These are phyloP conservation scores for Yarrowia yakushimensis DNA, from an alignment of 805 yeast species.

Conservation along the genomic window DNA sequence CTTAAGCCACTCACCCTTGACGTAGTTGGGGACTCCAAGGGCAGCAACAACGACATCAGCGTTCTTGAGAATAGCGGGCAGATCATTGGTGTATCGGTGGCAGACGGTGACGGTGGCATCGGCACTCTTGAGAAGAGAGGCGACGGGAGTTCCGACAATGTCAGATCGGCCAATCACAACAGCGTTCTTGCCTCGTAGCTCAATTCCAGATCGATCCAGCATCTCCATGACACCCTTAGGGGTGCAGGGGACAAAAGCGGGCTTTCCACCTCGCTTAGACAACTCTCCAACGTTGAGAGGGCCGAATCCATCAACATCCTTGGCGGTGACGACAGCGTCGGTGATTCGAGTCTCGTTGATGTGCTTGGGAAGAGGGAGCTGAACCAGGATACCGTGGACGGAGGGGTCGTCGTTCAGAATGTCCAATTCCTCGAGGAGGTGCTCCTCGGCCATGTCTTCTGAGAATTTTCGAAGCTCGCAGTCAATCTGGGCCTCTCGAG, in stretches of 20 bases:
- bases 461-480: constrained; percentile 65
- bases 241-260: constrained; percentile 87
- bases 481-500: constrained; percentile 71
- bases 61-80: constrained; percentile 52
- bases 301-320: constrained; percentile 96
- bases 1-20: constrained; percentile 86
- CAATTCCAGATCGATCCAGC: constrained; percentile 63
- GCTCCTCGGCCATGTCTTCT: constrained; percentile 57
- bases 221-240: constrained; percentile 89
- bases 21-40: constrained; percentile 79
- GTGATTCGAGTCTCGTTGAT: constrained; percentile 78
- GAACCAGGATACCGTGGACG: constrained; percentile 85
- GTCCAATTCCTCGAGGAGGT: constrained; percentile 53
- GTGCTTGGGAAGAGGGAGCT: constrained; percentile 81
- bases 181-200: constrained; percentile 73
- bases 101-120: constrained; percentile 84
- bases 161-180: constrained; percentile 95
- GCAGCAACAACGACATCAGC: constrained; percentile 94
- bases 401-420: constrained; percentile 66
- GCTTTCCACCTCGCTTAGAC: constrained; percentile 78
- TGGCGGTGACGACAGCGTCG: constrained; percentile 70
- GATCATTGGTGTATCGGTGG: constrained; percentile 67
- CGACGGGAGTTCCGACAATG: constrained; percentile 93
- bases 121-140: constrained; percentile 70
- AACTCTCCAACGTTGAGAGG: constrained; percentile 86